Evolutionary conservation across 2,329 filamentous ascomycete genomes (phyloP), one percentile per base, ranked within the genome.

Genomic region (Cladosporium sp.): DNA sequence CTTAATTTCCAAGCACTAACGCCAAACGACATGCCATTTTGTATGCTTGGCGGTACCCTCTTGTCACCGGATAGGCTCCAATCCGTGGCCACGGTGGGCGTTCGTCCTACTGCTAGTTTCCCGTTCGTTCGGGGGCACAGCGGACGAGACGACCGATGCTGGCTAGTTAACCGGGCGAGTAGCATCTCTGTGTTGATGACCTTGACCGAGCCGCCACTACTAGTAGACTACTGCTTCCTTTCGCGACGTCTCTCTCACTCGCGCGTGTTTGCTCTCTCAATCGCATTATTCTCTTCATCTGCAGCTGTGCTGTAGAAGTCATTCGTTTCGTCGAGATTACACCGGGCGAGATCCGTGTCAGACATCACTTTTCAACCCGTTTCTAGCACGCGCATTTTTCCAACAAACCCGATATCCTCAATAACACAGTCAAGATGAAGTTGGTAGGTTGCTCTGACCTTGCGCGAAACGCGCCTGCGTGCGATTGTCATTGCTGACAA

Each of bases 261-360:
- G 15, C 36, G 44, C 29, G 44, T 15, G 1, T 30, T 15, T 3
- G 32, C 38, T 24, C 36, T 22, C 44, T n/a, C n/a, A 11, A 4
- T 39, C 17, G 13, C 36, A 38, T 30, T 32, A 20, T 17, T 38
- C 13, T 19, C 22, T n/a, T n/a, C 27, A 18, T 20, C 24, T 22
- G n/a, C 44, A 47, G 44, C 44, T 40, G 44, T 40, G 44, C 44
- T 47, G 44, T 47, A 36, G 17, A 30, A 36, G 17, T 40, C 34
- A 40, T 22, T 47, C 44, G 36, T 39, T 47, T n/a, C n/a, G 11
- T 39, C 19, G 32, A 34, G 22, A 9, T 4, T 27, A 27, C 22
- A 27, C 4, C 9, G 4, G 11, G n/a, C n/a, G n/a, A n/a, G n/a
- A n/a, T n/a, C 13, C 13, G 32, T 19, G 2, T 18, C 12, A 13